Conservation (phyloP, 2,329 filamentous ascomycete species). For the Dactylellina parvicollis region DNA sequence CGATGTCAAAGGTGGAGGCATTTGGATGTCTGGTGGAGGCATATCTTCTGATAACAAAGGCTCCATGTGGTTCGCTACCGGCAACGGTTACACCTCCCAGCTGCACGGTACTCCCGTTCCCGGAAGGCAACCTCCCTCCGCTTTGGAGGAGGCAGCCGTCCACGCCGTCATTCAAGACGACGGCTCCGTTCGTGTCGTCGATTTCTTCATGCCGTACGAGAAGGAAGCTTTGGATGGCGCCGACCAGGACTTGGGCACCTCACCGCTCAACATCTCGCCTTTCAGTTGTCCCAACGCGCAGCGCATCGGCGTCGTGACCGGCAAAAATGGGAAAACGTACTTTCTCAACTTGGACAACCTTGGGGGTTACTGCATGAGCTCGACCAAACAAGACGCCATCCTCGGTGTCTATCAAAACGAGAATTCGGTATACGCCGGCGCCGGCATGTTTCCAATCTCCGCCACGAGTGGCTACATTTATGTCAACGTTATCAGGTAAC, state of each 20-base stretch:
- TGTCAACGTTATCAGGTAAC: conserved; percentile 67
- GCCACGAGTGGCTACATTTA: conserved; percentile 66
- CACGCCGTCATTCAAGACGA: conserved; percentile 64
- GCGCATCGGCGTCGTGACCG: conserved; percentile 65
- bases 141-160: conserved; percentile 66
- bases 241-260: conserved; percentile 66
- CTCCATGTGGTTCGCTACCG: conserved; percentile 65
- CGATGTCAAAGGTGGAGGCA: conserved; percentile 61
- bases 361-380: conserved; percentile 65
- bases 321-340: conserved; percentile 66
- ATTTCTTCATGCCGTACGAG: conserved; percentile 67
- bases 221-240: conserved; percentile 65
- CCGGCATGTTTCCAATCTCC: conserved; percentile 63
- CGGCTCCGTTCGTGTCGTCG: conserved; percentile 63
- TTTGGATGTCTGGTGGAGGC: conserved; percentile 67
- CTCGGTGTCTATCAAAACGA: conserved; percentile 64
- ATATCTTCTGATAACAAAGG: conserved; percentile 64
- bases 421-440: conserved; percentile 66
- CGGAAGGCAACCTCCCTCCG: conserved; percentile 64
- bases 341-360: conserved; percentile 65
- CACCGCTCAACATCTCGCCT: conserved; percentile 63
- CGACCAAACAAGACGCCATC: conserved; percentile 63
- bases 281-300: conserved; percentile 64
- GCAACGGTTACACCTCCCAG: conserved; percentile 66
- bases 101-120: conserved; percentile 63